A percentile compares a stretch with the other conserved stretches of the same genome.
phyloP scores from a whole-genome alignment of 768 basidiomycete genomes.

The Russula brevipes region DNA sequence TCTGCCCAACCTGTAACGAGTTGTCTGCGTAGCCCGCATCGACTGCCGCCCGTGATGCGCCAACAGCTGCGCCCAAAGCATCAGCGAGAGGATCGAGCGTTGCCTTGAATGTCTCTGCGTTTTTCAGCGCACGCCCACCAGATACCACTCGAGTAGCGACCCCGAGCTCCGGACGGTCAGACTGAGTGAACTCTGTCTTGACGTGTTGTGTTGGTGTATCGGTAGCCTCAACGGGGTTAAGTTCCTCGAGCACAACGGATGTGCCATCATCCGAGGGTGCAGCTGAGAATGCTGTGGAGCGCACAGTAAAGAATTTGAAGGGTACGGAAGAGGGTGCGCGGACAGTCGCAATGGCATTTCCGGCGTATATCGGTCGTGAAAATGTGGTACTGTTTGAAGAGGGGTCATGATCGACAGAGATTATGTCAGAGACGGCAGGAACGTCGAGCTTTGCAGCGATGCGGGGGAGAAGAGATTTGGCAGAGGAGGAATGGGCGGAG shows the following conservation, averaged over 20 bases:
- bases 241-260: conserved; percentile 53
- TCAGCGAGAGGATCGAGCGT: conserved; percentile 91
- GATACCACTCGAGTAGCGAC: conserved; percentile 86
- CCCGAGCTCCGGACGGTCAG: conserved; percentile 88
- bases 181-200: conserved; percentile 75
- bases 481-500: conserved; percentile 85
- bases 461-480: conserved; percentile 90
- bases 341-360: conserved; percentile 93
- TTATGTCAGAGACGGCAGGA: conserved; percentile 88
- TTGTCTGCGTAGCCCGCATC: conserved; percentile 99
- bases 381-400: conserved; percentile 76
- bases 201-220: conserved; percentile 58
- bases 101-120: conserved; percentile 83
- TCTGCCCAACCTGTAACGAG: conserved; percentile 98
- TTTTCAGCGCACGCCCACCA: conserved; percentile 92
- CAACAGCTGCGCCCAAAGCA: conserved; percentile 88
- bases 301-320: conserved; percentile 92
- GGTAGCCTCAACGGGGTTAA: conserved; percentile 59
- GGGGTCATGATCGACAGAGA: conserved; percentile 67
- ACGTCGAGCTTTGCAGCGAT: conserved; percentile 86
- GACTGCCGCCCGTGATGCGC: conserved; percentile 96
- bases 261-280: conserved; percentile 45
- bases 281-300: conserved; percentile 84
- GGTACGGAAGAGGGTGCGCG: conserved; percentile 69
- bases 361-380: conserved; percentile 93